Evolutionary conservation across 164 flowering plant genomes (phyloP).

Genomic region (Umbellularia californica): DNA sequence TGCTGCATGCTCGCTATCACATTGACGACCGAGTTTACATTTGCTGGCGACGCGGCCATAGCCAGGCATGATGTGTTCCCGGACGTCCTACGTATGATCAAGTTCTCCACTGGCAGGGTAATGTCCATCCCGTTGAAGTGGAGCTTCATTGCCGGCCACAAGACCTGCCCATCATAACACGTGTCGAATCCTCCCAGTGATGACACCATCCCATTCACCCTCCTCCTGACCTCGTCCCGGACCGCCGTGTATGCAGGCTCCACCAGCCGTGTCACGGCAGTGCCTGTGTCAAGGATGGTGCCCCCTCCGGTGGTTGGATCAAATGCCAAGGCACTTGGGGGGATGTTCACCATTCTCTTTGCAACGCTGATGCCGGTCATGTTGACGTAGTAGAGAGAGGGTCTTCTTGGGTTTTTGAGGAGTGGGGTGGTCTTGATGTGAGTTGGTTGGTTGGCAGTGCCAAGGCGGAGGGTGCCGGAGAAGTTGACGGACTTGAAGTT

Average conservation of each 20-base stretch:
- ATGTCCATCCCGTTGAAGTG: slow-evolving; percentile 69
- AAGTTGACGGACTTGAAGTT: slow-evolving; percentile 58
- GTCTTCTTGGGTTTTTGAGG: slow-evolving; percentile 66
- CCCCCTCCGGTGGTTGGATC: slow-evolving; percentile 84
- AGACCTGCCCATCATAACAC: slow-evolving; percentile 49
- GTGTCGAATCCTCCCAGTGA: slow-evolving; percentile 87
- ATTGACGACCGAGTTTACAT: slow-evolving; percentile 77
- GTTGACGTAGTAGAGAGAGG: slow-evolving; percentile 81
- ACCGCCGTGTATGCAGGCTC: slow-evolving; percentile 59
- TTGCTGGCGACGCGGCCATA: slow-evolving; percentile 71
- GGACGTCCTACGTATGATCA: slow-evolving; percentile 63
- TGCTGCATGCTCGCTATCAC: slow-evolving; percentile 93
- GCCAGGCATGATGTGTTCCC: slow-evolving; percentile 63
- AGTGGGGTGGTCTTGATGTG: slow-evolving; percentile 70
- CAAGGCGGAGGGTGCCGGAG: slow-evolving; percentile 73
- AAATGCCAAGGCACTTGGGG: slow-evolving; percentile 56
- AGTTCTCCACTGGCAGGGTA: slow-evolving; percentile 56
- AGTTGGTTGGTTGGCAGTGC: slow-evolving; percentile 63
- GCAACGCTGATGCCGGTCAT: slow-evolving; percentile 62
- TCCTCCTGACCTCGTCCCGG: slow-evolving; percentile 48
- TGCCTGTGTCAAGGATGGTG: slow-evolving; percentile 82
- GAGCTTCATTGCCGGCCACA: slow-evolving; percentile 50
- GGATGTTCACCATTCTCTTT: slow-evolving; percentile 46
- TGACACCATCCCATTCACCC: slow-evolving; percentile 38
- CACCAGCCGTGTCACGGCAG: slow-evolving; percentile 47